Evolutionary conservation across 176 grass and related monocot genomes (phyloP).

Genomic region (Bothriochloa decipiens): DNA sequence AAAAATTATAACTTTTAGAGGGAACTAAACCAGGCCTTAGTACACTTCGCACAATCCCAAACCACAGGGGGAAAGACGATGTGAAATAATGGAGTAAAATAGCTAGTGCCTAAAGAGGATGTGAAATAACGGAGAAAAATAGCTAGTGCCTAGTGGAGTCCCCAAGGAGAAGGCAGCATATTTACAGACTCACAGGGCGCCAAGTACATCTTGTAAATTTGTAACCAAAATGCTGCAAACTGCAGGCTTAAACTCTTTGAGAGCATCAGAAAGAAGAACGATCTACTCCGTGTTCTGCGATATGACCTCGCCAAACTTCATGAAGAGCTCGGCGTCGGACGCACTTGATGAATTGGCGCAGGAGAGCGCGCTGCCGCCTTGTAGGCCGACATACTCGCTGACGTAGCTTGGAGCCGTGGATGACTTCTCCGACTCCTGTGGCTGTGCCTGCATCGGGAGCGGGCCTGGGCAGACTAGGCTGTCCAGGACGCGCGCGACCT

Average conservation of each 20-base stretch:
- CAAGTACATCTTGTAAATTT: neutral
- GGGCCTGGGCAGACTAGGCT: slow-evolving; percentile 53
- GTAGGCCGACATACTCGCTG: slow-evolving; percentile 69
- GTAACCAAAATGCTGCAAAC: slow-evolving; percentile 24
- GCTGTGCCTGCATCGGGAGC: slow-evolving; percentile 44
- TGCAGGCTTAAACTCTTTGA: neutral
- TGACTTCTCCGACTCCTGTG: slow-evolving; percentile 3
- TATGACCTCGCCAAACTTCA: slow-evolving; percentile 94
- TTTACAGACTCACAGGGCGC: slow-evolving; percentile 50
- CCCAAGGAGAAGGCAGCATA: slow-evolving; percentile 19
- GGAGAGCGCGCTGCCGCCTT: slow-evolving; percentile 41
- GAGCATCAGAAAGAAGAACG: neutral
- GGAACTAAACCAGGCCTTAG: too few species aligned
- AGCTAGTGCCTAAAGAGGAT: slow-evolving; percentile 4
- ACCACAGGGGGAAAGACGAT: neutral
- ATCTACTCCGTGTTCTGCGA: slow-evolving; percentile 68
- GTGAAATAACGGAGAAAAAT: neutral
- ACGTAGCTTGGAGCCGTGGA: slow-evolving; percentile 57
- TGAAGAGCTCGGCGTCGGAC: slow-evolving; percentile 84
- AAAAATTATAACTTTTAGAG: too few species aligned
- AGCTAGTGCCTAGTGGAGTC: neutral
- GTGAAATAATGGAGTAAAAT: neutral
- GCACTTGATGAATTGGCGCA: slow-evolving; percentile 58
- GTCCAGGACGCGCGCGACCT: slow-evolving; percentile 70
- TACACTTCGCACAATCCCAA: slow-evolving; percentile 48